Conservation (phyloP, 2,329 filamentous ascomycete species). For the Alternaria postmessia region DNA sequence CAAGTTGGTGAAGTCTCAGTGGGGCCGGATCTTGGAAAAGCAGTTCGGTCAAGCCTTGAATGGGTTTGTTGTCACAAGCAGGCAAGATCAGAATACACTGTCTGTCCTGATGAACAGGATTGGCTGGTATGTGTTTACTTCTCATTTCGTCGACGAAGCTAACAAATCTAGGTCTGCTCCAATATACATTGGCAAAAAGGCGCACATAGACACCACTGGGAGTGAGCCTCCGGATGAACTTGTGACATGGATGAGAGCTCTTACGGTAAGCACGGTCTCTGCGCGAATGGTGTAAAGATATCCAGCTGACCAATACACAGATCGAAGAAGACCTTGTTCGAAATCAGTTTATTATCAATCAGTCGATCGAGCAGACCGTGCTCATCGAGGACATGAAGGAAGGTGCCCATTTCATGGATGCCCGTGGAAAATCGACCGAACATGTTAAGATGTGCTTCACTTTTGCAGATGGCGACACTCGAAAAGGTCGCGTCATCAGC, state of each 20-base stretch:
- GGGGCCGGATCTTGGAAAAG: conserved; percentile 83
- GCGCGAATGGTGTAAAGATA: background rate
- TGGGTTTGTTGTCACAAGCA: conserved; percentile 82
- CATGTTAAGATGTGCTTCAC: conserved; percentile 80
- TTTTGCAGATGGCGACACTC: conserved; percentile 68
- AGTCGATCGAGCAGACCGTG: conserved; percentile 83
- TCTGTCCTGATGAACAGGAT: conserved; percentile 66
- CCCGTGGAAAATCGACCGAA: conserved; percentile 55
- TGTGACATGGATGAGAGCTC: conserved; percentile 79
- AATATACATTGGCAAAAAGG: conserved; percentile 70
- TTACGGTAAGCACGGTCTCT: conserved; percentile 61
- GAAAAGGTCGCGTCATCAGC: conserved; percentile 62
- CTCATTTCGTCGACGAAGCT: background rate
- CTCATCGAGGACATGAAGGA: conserved; percentile 74
- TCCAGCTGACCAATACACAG: conserved; percentile 49
- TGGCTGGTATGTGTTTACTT: conserved; percentile 6
- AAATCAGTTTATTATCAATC: conserved; percentile 83
- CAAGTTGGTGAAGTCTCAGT: conserved; percentile 77
- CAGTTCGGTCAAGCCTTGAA: conserved; percentile 74
- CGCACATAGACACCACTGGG: conserved; percentile 64
- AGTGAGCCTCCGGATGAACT: conserved; percentile 77
- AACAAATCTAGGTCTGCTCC: conserved; percentile 54
- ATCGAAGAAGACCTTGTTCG: conserved; percentile 82
- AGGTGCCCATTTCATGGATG: conserved; percentile 74
- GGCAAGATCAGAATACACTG: conserved; percentile 76